Conservation (phyloP, 441 rosid genomes). For the Breynia disticha region DNA sequence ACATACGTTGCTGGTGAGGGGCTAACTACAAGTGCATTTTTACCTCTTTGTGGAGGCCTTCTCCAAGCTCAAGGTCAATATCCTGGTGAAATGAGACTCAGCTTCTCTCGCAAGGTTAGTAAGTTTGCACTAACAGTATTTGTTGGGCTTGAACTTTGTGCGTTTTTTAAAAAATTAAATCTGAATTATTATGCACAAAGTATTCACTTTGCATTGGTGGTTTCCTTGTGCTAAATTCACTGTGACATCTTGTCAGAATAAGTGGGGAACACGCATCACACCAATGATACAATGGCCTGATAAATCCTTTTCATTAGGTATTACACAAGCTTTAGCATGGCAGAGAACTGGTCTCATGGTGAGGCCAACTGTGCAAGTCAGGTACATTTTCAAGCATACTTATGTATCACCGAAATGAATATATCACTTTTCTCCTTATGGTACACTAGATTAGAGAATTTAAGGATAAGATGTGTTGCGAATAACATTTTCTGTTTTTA, state of each 20-base stretch:
- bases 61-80: slow-evolving; percentile 96
- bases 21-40: slow-evolving; percentile 76
- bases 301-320: slow-evolving; percentile 55
- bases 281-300: slow-evolving; percentile 89
- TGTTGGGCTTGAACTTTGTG: neutral
- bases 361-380: slow-evolving; percentile 65
- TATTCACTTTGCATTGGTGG: neutral
- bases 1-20: slow-evolving; percentile 94
- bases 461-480: too few species aligned
- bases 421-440: neutral
- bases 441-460: too few species aligned
- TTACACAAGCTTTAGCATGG: slow-evolving; percentile 80
- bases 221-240: too few species aligned
- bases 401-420: neutral
- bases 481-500: too few species aligned
- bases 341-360: slow-evolving; percentile 74
- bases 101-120: slow-evolving; percentile 77
- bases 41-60: slow-evolving; percentile 81
- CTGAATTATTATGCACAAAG: neutral
- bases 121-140: neutral
- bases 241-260: slow-evolving; percentile 34
- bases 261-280: slow-evolving; percentile 78
- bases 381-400: slow-evolving; percentile 26
- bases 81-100: slow-evolving; percentile 95
- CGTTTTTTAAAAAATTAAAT: neutral